phyloP scores from a whole-genome alignment of 2,329 filamentous ascomycete genomes.

The Botrytis cinerea region DNA sequence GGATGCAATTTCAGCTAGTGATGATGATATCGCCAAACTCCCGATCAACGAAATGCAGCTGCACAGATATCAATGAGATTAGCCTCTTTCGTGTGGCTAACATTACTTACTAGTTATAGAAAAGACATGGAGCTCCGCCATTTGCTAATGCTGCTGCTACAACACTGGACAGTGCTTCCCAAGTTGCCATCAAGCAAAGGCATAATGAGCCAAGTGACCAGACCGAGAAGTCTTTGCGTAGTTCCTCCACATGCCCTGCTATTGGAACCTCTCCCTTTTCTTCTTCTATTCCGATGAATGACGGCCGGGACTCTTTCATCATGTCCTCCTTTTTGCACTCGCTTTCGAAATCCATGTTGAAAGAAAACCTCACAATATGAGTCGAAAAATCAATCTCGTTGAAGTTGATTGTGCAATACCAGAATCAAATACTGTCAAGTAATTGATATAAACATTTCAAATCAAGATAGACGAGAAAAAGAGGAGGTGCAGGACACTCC shows the following conservation, averaged over 20 bases:
- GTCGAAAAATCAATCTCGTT: background rate
- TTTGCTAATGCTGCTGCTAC: conserved; percentile 48
- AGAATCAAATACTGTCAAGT: background rate
- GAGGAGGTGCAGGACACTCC: background rate
- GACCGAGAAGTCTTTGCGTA: conserved; percentile 44
- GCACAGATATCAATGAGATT: background rate
- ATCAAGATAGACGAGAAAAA: background rate
- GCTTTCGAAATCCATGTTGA: background rate
- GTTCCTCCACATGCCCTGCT: conserved; percentile 31
- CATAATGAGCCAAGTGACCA: conserved; percentile 47
- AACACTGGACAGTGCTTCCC: conserved; percentile 40
- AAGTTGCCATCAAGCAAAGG: conserved; percentile 22
- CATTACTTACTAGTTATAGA: conserved; percentile 47
- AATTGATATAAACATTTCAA: background rate
- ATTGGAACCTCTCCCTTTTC: background rate
- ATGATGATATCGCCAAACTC: conserved; percentile 45
- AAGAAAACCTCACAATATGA: background rate
- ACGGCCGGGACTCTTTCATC: background rate
- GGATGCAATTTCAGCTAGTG: conserved; percentile 48
- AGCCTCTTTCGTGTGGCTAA: background rate
- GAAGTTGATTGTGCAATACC: background rate
- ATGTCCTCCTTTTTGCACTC: background rate
- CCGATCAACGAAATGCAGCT: conserved; percentile 48
- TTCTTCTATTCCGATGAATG: background rate
- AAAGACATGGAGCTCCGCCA: conserved; percentile 50